Conservation (phyloP, 2,329 filamentous ascomycete species). For the Diaporthe sp. region DNA sequence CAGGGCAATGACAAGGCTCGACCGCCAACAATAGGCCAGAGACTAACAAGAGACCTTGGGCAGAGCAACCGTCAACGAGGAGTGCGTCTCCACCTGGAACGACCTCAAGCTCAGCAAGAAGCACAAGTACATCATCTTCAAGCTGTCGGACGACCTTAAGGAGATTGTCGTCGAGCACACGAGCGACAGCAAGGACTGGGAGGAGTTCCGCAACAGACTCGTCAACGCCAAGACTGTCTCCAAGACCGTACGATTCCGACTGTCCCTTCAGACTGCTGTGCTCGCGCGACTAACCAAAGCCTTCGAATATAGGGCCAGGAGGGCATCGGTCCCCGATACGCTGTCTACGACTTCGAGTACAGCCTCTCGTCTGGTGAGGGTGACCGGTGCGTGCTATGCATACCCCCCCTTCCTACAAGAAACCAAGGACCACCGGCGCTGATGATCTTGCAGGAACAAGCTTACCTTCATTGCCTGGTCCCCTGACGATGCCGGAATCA, state of each 20-base stretch:
- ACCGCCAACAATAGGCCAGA: constrained; percentile 1
- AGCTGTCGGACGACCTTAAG: constrained; percentile 86
- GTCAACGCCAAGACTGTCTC: constrained; percentile 80
- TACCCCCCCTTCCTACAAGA: constrained; percentile 40
- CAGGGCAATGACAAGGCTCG: constrained; percentile 26
- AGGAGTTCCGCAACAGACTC: constrained; percentile 82
- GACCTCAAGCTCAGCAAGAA: constrained; percentile 87
- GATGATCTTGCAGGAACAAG: constrained; percentile 72
- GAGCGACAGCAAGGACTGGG: constrained; percentile 77
- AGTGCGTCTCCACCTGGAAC: constrained; percentile 82
- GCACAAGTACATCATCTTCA: constrained; percentile 90
- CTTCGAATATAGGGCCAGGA: constrained; percentile 62
- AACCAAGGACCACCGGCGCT: background rate
- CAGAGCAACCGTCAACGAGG: constrained; percentile 80
- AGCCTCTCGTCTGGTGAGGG: constrained; percentile 80
- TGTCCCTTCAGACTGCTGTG: constrained; percentile 31
- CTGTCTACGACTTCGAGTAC: constrained; percentile 89
- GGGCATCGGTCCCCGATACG: constrained; percentile 81
- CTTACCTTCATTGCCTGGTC: constrained; percentile 85
- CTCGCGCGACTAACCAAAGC: constrained; percentile 33
- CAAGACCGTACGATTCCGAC: constrained; percentile 69
- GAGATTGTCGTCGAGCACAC: constrained; percentile 85
- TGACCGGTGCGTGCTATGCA: constrained; percentile 66
- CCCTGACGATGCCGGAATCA: constrained; percentile 83
- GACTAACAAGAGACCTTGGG: constrained; percentile 33